Percentiles rank a stretch among this genome's conserved stretches.
Conservation (phyloP, 179 eudicot species). For the Nepenthes alata region DNA sequence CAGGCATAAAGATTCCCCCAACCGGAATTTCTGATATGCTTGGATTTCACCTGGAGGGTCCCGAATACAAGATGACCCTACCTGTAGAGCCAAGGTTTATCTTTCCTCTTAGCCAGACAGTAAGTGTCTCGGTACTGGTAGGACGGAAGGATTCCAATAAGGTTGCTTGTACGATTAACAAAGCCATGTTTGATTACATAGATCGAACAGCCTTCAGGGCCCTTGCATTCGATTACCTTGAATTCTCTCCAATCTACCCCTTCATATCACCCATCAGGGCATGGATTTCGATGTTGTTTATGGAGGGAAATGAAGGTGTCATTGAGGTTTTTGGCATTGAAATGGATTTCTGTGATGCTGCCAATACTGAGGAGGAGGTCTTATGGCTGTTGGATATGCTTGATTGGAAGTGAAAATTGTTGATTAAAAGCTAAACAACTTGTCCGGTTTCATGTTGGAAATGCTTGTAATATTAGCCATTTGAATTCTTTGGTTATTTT, state of each 20-base stretch:
- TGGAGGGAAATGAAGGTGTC: conserved; percentile 41
- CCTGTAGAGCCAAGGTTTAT: conserved; percentile 54
- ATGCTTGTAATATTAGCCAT: too few species aligned
- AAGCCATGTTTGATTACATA: conserved; percentile 58
- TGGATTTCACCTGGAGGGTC: conserved; percentile 41
- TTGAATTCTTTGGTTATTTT: too few species aligned
- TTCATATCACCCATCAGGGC: conserved; percentile 78
- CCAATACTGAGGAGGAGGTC: conserved; percentile 59
- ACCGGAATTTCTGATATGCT: conserved; percentile 48
- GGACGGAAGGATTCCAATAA: conserved; percentile 56
- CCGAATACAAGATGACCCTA: conserved; percentile 73
- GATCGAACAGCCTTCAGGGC: conserved; percentile 75
- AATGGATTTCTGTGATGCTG: conserved; percentile 86
- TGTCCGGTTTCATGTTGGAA: too few species aligned
- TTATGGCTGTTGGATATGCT: conserved; percentile 88
- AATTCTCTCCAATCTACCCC: conserved; percentile 62
- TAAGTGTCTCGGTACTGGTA: conserved; percentile 67
- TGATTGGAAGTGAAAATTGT: conserved; percentile 62
- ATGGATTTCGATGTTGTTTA: conserved; percentile 75
- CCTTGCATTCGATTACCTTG: conserved; percentile 76
- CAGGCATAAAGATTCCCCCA: conserved; percentile 41
- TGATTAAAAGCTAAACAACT: too few species aligned
- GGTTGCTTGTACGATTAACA: conserved; percentile 58
- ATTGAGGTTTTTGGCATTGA: conserved; percentile 72
- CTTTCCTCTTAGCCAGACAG: conserved; percentile 39